phyloP scores from a whole-genome alignment of 306 rosid species.

The Glycine soja region DNA sequence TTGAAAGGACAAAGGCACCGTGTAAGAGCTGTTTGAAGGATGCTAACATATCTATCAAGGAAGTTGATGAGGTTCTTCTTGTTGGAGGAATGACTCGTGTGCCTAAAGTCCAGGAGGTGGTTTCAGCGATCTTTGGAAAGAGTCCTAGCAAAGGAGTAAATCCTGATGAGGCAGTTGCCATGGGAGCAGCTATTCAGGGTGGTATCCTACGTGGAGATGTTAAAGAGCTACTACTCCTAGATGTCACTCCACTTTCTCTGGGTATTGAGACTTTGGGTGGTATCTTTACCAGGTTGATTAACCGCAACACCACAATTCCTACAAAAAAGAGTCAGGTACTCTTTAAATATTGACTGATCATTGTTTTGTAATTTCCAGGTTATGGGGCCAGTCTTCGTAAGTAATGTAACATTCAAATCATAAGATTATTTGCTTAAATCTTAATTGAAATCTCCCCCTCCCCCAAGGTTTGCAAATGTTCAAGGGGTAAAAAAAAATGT shows the following conservation, averaged over 20 bases:
- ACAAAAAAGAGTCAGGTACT: slow-evolving; percentile 95
- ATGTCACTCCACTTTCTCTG: slow-evolving; percentile 90
- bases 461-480: no score
- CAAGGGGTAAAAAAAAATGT: no score
- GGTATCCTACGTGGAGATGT: slow-evolving; percentile 98
- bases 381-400: no score
- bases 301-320: slow-evolving; percentile 89
- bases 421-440: no score
- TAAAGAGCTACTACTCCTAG: slow-evolving; percentile 85
- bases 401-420: no score
- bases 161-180: slow-evolving; percentile 95
- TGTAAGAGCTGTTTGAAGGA: slow-evolving; percentile 91
- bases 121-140: slow-evolving; percentile 78
- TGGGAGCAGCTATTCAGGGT: slow-evolving; percentile 97
- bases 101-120: slow-evolving; percentile 90
- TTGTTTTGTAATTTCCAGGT: not conserved
- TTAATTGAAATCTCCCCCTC: no score
- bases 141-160: slow-evolving; percentile 96
- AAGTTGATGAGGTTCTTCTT: slow-evolving; percentile 94
- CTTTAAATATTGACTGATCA: not conserved
- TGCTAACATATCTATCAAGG: slow-evolving; percentile 76
- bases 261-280: slow-evolving; percentile 98
- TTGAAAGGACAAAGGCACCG: slow-evolving; percentile 86
- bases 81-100: slow-evolving; percentile 99
- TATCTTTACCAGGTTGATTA: slow-evolving; percentile 84